phyloP scores from a whole-genome alignment of 257 asterid genomes.

The Solanum clarkiae region DNA sequence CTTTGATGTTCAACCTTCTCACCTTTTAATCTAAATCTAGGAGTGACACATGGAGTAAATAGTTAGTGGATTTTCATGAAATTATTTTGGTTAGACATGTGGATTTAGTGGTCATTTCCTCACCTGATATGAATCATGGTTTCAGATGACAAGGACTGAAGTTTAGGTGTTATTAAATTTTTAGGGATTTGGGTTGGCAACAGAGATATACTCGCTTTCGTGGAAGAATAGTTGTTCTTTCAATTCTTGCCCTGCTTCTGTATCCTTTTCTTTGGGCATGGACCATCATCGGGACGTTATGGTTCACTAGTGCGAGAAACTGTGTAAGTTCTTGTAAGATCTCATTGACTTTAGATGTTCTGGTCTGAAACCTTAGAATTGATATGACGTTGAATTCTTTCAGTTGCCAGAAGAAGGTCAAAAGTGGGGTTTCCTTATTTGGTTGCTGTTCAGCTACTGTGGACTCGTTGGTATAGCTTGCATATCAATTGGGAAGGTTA shows the following conservation, averaged over 20 bases:
- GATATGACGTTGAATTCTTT: conserved; percentile 1
- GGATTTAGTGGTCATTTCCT: neutral
- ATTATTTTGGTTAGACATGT: neutral
- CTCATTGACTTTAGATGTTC: neutral
- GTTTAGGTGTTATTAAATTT: neutral
- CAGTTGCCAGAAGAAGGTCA: conserved; percentile 96
- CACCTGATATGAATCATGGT: neutral
- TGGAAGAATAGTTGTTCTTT: conserved; percentile 78
- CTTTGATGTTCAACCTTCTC: neutral
- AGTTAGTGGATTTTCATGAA: neutral
- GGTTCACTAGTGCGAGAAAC: conserved; percentile 70
- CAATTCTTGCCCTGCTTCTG: conserved; percentile 57
- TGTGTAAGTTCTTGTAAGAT: conserved; percentile 50
- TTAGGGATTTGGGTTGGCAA: conserved; percentile 94
- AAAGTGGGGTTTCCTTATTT: conserved; percentile 96
- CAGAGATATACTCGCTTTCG: conserved; percentile 78
- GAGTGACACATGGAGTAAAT: neutral
- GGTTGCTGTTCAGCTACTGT: conserved; percentile 94
- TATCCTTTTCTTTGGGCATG: conserved; percentile 88
- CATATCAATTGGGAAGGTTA: conserved; percentile 74
- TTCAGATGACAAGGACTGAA: neutral
- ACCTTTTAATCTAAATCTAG: neutral
- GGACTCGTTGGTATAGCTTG: conserved; percentile 84
- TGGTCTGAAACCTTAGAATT: neutral
- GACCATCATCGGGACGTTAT: conserved; percentile 73